These are phyloP conservation scores for Moricandia arvensis DNA, from an alignment of 345 rosid species.

Conservation along the genomic window DNA sequence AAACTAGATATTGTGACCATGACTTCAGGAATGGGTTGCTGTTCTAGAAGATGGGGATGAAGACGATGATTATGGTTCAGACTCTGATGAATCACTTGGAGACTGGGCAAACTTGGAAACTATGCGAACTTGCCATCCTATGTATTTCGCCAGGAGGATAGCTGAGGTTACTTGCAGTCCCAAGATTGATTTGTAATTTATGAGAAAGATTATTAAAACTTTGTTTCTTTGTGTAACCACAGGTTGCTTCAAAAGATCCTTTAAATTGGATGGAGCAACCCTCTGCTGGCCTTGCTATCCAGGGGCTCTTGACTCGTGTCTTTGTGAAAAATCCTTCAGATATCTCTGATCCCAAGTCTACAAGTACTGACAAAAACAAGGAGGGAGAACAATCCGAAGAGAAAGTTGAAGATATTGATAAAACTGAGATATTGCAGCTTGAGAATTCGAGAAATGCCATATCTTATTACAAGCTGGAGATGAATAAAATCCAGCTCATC, in stretches of 20 bases:
- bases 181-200: neutral
- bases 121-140: conserved; percentile 87
- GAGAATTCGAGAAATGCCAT: conserved; percentile 44
- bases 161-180: conserved; percentile 42
- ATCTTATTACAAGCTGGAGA: conserved; percentile 81
- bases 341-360: conserved; percentile 43
- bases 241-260: conserved; percentile 76
- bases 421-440: conserved; percentile 41
- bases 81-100: conserved; percentile 62
- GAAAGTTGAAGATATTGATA: conserved; percentile 43
- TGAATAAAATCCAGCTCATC: conserved; percentile 69
- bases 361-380: conserved; percentile 32
- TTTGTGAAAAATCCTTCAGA: conserved; percentile 62
- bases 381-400: conserved; percentile 38
- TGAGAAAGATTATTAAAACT: neutral
- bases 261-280: conserved; percentile 82
- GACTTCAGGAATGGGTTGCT: conserved; percentile 68
- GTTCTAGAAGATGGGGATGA: conserved; percentile 63
- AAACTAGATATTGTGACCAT: conserved; percentile 10
- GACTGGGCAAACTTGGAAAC: conserved; percentile 95
- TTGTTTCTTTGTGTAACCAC: conserved; percentile 6
- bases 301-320: conserved; percentile 75
- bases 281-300: conserved; percentile 78
- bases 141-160: conserved; percentile 77
- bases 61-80: conserved; percentile 53